Conservation (phyloP, 768 basidiomycete genomes). For the Lactarius vividus region DNA sequence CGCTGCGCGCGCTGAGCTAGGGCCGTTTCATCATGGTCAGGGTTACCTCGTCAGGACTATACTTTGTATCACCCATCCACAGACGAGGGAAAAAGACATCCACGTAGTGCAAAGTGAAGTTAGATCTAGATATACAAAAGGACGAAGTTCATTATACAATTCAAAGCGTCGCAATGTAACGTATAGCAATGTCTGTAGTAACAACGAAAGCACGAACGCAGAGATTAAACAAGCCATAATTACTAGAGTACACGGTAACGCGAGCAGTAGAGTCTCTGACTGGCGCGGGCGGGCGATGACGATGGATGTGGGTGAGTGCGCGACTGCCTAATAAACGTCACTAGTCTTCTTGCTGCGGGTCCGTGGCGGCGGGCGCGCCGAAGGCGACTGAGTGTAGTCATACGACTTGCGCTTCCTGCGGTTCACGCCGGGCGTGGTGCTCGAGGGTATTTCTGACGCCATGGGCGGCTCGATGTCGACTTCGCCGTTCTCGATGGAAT, state of each 20-base stretch:
- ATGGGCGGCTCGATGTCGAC: conserved; percentile 4
- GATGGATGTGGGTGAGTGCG: too few species aligned
- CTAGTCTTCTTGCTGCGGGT: not conserved
- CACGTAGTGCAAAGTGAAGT: not conserved
- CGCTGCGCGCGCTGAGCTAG: conserved; percentile 35
- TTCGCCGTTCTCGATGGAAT: conserved; percentile 34
- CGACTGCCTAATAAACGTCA: not conserved
- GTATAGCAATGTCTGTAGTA: not conserved
- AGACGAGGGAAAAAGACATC: not conserved
- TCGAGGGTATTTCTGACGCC: not conserved
- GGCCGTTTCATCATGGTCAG: not conserved
- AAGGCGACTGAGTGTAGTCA: not conserved
- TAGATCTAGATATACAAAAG: not conserved
- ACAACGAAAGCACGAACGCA: not conserved
- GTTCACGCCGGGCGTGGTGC: not conserved
- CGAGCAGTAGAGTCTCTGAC: not conserved
- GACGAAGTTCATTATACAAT: not conserved
- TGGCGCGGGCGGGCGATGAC: too few species aligned
- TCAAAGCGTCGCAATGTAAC: not conserved
- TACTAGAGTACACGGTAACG: not conserved
- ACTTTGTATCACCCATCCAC: not conserved
- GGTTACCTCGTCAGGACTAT: not conserved
- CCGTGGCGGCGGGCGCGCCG: not conserved
- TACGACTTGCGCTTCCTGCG: conserved; percentile 13
- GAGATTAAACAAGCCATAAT: not conserved